Conservation (phyloP, 2,329 filamentous ascomycete genomes). For the Fusarium oligoseptatum region DNA sequence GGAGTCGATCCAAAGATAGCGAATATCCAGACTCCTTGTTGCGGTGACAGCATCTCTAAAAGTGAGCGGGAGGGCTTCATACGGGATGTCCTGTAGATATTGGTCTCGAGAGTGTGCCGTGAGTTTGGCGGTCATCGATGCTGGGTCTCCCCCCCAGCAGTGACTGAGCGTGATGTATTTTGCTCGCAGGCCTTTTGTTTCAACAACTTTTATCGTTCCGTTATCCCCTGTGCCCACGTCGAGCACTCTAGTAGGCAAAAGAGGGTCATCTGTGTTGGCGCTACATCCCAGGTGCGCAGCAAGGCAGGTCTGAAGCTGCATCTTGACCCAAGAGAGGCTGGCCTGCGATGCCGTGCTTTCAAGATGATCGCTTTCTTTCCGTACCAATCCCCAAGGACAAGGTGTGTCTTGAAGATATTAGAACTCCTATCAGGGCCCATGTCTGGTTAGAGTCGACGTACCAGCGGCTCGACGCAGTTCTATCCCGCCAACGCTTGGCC, state of each 20-base stretch:
- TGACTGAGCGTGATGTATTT: neutral
- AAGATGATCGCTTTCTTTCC: accelerated
- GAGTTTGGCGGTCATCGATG: neutral
- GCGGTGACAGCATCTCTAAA: neutral
- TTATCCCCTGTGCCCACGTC: neutral
- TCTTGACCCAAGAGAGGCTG: neutral
- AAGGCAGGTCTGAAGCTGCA: neutral
- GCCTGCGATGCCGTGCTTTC: neutral
- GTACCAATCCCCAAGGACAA: neutral
- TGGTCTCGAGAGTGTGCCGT: neutral
- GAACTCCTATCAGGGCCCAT: too few relatives aligned
- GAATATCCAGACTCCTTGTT: neutral
- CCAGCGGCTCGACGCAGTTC: neutral
- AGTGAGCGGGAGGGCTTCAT: neutral
- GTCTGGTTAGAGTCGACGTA: neutral
- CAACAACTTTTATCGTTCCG: neutral
- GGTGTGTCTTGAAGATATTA: neutral
- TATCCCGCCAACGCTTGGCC: neutral
- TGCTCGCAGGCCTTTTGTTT: neutral
- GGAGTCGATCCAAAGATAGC: neutral
- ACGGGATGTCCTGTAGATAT: neutral
- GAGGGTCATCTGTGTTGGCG: neutral
- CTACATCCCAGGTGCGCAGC: neutral
- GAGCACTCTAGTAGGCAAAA: neutral
- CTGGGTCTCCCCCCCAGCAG: neutral